These are phyloP conservation scores for Aspergillus spinulosporus DNA, from an alignment of 2,329 filamentous ascomycete genomes.

Conservation along the genomic window DNA sequence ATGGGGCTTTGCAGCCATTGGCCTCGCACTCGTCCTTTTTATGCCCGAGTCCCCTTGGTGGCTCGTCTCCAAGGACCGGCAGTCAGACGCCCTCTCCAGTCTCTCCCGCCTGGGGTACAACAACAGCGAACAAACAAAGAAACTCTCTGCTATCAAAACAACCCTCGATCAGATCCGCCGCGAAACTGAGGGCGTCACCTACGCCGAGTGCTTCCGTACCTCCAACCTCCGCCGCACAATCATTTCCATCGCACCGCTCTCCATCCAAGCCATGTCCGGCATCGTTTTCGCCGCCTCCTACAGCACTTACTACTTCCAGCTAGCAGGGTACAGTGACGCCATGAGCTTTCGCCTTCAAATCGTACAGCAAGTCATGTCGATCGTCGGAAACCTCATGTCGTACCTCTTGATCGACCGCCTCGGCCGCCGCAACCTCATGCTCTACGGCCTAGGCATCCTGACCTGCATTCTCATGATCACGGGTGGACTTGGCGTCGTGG, in stretches of 20 bases:
- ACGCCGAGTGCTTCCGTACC: constrained; percentile 12
- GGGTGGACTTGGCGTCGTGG: constrained; percentile 10
- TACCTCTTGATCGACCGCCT: constrained; percentile 13
- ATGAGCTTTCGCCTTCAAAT: constrained; percentile 14
- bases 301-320: constrained; percentile 15
- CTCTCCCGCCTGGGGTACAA: constrained; percentile 11
- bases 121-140: constrained; percentile 3
- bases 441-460: constrained; percentile 6
- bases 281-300: constrained; percentile 5
- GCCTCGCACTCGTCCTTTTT: constrained; percentile 8
- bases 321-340: constrained; percentile 5
- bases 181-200: constrained; percentile 10
- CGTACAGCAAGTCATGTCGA: constrained; percentile 9
- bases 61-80: constrained; percentile 11
- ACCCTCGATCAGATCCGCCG: constrained; percentile 12
- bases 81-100: constrained; percentile 8
- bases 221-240: constrained; percentile 15
- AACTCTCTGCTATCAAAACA: constrained; percentile 6
- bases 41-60: constrained; percentile 19
- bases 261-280: constrained; percentile 11
- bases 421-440: constrained; percentile 12
- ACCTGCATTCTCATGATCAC: constrained; percentile 14
- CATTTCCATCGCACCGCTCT: constrained; percentile 10
- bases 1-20: constrained; percentile 6
- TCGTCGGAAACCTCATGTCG: constrained; percentile 12